Evolutionary conservation across 2,329 filamentous ascomycete species (phyloP).

Genomic region (Penicillium concentricum): DNA sequence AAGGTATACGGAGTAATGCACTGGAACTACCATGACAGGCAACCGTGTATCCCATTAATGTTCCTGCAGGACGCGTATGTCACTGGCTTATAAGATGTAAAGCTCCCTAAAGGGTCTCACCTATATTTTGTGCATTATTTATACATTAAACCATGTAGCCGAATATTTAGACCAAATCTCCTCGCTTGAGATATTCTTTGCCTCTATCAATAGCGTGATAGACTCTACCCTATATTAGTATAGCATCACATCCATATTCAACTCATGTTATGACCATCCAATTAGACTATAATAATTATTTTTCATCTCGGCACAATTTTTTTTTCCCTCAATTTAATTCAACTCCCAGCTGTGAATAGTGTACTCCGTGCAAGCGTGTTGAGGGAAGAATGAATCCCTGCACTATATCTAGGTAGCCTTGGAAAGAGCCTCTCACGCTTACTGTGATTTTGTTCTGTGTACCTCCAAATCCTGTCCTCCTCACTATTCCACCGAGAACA

Average conservation of each 20-base stretch:
- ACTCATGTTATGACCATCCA: background rate
- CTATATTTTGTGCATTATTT: too few species aligned
- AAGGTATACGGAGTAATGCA: background rate
- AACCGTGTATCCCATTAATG: slow-evolving; percentile 7
- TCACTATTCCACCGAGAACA: too few species aligned
- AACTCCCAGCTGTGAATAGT: too few species aligned
- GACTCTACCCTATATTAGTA: too few species aligned
- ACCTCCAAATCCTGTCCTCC: background rate
- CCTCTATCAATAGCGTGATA: slow-evolving; percentile 8
- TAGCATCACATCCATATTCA: background rate
- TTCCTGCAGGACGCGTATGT: slow-evolving; percentile 23
- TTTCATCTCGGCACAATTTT: too few species aligned
- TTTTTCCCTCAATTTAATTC: too few species aligned
- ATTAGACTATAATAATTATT: too few species aligned
- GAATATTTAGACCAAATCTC: too few species aligned
- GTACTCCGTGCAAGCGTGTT: too few species aligned
- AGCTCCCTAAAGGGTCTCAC: too few species aligned
- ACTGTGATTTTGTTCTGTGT: background rate
- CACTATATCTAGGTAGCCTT: background rate
- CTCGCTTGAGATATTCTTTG: background rate
- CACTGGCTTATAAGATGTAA: background rate
- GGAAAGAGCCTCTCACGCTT: background rate
- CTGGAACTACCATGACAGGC: slow-evolving; percentile 5
- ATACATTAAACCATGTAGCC: background rate
- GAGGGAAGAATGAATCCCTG: background rate